Percentiles rank a stretch among this genome's conserved stretches.
Conservation (phyloP, 306 rosid genomes). For the Begonia fuchsioides region DNA sequence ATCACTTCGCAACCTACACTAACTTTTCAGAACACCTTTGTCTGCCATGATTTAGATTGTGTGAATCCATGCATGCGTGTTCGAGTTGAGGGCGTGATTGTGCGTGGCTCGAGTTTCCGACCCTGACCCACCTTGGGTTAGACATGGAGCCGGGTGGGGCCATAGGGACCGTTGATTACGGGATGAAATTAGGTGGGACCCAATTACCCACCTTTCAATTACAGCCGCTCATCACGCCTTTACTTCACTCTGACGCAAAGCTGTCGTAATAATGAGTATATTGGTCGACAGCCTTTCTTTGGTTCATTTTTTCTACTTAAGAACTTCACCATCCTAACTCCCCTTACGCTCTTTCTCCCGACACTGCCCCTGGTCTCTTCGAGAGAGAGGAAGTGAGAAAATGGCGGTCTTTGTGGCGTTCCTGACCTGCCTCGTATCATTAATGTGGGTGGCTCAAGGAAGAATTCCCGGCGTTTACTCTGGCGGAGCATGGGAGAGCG, state of each 20-base stretch:
- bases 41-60: too few relatives aligned
- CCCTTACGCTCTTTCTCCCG: conserved; percentile 15
- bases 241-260: conserved; percentile 15
- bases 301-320: conserved; percentile 29
- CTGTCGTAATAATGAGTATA: neutral
- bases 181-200: too few relatives aligned
- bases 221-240: conserved; percentile 48
- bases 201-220: conserved; percentile 12
- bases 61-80: too few relatives aligned
- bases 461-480: conserved; percentile 66
- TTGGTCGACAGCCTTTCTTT: too few relatives aligned
- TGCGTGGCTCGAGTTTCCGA: too few relatives aligned
- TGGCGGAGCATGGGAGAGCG: conserved; percentile 60
- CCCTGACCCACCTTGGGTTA: too few relatives aligned
- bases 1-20: too few relatives aligned
- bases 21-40: too few relatives aligned
- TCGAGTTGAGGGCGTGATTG: too few relatives aligned
- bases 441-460: conserved; percentile 32
- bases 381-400: neutral
- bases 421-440: conserved; percentile 14
- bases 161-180: too few relatives aligned
- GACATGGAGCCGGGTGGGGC: too few relatives aligned
- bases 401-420: conserved; percentile 11
- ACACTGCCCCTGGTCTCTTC: neutral
- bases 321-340: conserved; percentile 26